Percentiles rank a stretch among this genome's conserved stretches.
Conservation (phyloP, 2,329 filamentous ascomycete species). For the Diaporthe caulivora region DNA sequence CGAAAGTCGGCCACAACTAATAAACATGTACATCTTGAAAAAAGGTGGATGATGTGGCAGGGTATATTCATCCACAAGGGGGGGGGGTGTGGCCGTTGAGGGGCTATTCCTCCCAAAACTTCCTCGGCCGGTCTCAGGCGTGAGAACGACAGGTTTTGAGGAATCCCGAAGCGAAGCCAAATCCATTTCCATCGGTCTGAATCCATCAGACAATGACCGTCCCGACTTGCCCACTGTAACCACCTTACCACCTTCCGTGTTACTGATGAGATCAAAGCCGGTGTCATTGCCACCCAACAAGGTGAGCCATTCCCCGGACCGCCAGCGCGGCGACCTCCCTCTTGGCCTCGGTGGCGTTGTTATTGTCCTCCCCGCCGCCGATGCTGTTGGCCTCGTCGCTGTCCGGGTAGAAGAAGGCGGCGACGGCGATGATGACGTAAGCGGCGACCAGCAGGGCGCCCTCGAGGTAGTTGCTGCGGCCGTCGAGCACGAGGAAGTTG, state of each 20-base stretch:
- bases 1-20: background rate
- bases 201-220: background rate
- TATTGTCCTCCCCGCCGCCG: conserved; percentile 23
- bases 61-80: conserved; percentile 28
- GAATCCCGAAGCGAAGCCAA: background rate
- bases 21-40: conserved; percentile 14
- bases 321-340: conserved; percentile 6
- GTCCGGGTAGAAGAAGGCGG: conserved; percentile 75
- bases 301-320: conserved; percentile 8
- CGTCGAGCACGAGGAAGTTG: conserved; percentile 88
- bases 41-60: conserved; percentile 19
- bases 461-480: conserved; percentile 88
- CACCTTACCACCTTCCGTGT: no score
- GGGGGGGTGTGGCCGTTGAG: no score
- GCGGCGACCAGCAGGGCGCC: conserved; percentile 76
- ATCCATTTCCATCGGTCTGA: background rate
- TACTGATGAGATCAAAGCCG: background rate
- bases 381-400: conserved; percentile 58
- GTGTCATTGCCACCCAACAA: conserved; percentile 19
- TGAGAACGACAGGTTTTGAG: background rate
- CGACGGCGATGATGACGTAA: conserved; percentile 76
- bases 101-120: background rate
- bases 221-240: background rate
- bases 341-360: conserved; percentile 19
- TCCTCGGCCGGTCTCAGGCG: background rate